These are phyloP conservation scores for Pythium brassicae DNA, from an alignment of 352 stramenopile genomes.

Conservation along the genomic window DNA sequence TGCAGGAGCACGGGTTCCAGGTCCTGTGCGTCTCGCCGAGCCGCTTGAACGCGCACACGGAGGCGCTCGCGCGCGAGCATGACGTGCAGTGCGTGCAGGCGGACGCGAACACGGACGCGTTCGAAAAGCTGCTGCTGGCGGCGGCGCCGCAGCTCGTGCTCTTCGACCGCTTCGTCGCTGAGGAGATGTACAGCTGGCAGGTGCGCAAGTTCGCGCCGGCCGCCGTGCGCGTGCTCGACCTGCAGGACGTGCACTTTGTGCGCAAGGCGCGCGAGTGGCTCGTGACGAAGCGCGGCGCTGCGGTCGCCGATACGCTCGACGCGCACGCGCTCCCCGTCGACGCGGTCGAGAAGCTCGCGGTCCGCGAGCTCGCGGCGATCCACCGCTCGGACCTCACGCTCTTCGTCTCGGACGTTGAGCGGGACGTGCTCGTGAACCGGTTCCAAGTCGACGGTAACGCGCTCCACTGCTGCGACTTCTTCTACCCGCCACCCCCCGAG, in stretches of 20 bases:
- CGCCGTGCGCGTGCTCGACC: constrained; percentile 84
- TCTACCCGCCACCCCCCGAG: constrained; percentile 38
- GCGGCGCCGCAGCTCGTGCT: constrained; percentile 62
- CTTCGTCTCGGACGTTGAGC: constrained; percentile 67
- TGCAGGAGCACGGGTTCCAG: constrained; percentile 57
- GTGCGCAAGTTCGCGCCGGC: constrained; percentile 66
- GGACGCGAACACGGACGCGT: constrained; percentile 64
- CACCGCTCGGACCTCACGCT: constrained; percentile 74
- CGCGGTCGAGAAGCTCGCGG: constrained; percentile 58
- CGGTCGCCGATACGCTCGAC: constrained; percentile 35
- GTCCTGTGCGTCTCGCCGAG: constrained; percentile 79
- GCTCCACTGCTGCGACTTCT: constrained; percentile 66
- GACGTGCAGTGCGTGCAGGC: constrained; percentile 60
- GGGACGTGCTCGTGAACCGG: constrained; percentile 41
- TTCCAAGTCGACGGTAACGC: constrained; percentile 51
- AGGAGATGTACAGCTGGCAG: constrained; percentile 88
- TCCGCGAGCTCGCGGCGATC: constrained; percentile 74
- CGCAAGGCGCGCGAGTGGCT: constrained; percentile 74
- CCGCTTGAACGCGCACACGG: constrained; percentile 69
- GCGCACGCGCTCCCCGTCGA: constrained; percentile 28
- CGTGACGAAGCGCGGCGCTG: constrained; percentile 50
- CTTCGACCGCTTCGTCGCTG: constrained; percentile 80
- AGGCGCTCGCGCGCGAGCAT: constrained; percentile 31
- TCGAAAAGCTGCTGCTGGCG: constrained; percentile 60
- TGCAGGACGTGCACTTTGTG: constrained; percentile 93